Percentiles rank a stretch among this genome's conserved stretches.
Conservation (phyloP, 352 stramenopile genomes). For the Globisporangium iwayamae region DNA sequence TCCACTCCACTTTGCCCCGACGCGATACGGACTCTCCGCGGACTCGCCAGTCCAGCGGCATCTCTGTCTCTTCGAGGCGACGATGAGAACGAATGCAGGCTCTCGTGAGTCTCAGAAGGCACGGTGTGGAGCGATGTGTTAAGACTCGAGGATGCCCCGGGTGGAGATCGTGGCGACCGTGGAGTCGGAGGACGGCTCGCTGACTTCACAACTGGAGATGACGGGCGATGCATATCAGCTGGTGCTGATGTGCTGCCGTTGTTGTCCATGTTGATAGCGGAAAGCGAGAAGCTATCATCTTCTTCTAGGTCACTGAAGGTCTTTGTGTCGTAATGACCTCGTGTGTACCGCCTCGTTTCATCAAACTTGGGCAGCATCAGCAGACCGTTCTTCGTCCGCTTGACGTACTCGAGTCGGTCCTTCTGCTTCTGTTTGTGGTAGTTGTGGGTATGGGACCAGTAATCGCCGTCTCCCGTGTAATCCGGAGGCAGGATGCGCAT, state of each 20-base stretch:
- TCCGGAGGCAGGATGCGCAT: slow-evolving; percentile 70
- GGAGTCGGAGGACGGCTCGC: slow-evolving; percentile 21
- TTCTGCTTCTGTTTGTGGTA: slow-evolving; percentile 43
- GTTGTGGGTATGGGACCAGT: slow-evolving; percentile 69
- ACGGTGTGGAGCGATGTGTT: neutral
- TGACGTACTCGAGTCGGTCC: slow-evolving; percentile 56
- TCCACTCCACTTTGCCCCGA: neutral
- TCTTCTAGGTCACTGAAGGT: slow-evolving; percentile 43
- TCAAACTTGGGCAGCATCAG: slow-evolving; percentile 61
- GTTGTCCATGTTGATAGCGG: slow-evolving; percentile 1
- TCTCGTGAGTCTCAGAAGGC: neutral
- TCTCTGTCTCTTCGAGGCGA: slow-evolving; percentile 1
- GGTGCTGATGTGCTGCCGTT: slow-evolving; percentile 4
- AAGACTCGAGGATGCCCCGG: neutral
- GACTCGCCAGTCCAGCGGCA: slow-evolving; percentile 18
- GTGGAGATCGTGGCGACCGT: slow-evolving; percentile 14
- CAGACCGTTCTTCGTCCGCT: slow-evolving; percentile 60
- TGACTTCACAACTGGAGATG: neutral
- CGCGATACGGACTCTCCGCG: slow-evolving; percentile 23
- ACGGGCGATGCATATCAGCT: neutral
- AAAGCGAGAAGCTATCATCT: slow-evolving; percentile 9
- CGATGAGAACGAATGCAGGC: neutral
- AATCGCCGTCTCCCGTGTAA: slow-evolving; percentile 74
- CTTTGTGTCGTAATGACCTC: slow-evolving; percentile 34
- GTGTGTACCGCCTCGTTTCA: slow-evolving; percentile 48